Percentiles rank a stretch among this genome's conserved stretches.
Evolutionary conservation across 176 grass and related monocot species (phyloP).

Genomic region (Oryza officinalis): DNA sequence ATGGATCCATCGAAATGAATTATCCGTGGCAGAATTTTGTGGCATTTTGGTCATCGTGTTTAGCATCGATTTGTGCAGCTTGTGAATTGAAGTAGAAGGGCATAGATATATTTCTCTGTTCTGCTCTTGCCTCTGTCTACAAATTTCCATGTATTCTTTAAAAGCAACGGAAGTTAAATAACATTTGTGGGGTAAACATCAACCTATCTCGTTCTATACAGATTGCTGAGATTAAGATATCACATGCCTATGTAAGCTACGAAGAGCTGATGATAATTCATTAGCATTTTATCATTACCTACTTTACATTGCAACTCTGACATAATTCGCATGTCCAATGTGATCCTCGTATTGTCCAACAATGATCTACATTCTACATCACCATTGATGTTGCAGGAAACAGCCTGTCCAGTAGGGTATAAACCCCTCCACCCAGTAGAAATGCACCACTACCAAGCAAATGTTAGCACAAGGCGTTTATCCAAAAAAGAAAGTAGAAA

Average conservation of each 20-base stretch:
- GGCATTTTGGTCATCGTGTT: too few relatives aligned
- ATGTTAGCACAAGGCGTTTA: background rate
- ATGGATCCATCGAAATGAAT: background rate
- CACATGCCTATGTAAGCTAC: background rate
- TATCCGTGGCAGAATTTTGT: background rate
- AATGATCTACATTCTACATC: slow-evolving; percentile 67
- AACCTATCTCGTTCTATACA: background rate
- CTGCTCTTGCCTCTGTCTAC: background rate
- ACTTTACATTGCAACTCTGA: slow-evolving; percentile 14
- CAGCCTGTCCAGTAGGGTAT: slow-evolving; percentile 77
- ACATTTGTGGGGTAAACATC: background rate
- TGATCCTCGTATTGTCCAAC: background rate
- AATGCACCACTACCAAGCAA: slow-evolving; percentile 69
- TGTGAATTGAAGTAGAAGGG: too few relatives aligned
- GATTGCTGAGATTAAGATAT: background rate
- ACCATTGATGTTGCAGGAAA: slow-evolving; percentile 80
- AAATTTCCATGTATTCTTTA: background rate
- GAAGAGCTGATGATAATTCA: background rate
- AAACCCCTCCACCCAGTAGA: slow-evolving; percentile 82
- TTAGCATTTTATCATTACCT: slow-evolving; percentile 13
- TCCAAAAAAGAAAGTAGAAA: background rate
- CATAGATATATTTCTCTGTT: background rate
- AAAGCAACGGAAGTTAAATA: background rate
- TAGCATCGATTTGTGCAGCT: background rate
- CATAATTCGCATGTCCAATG: background rate